Evolutionary conservation across 345 rosid species (phyloP), one percentile per base, ranked within the genome.

Genomic region (Aquilaria malaccensis): DNA sequence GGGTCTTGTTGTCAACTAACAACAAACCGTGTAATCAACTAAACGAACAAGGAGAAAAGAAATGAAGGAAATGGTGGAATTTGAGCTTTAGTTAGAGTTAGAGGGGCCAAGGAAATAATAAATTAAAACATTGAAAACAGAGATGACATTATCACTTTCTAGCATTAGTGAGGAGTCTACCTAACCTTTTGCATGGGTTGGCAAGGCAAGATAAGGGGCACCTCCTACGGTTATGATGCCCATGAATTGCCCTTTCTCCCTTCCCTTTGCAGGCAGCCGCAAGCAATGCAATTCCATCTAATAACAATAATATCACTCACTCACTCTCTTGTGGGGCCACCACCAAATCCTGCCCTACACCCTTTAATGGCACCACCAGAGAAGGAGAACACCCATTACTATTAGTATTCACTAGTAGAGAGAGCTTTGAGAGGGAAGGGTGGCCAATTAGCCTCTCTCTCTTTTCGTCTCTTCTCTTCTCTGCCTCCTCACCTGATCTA

Each of bases 211-310:
- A 7, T 67, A 71, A 45, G 67, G 64, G 61, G 71, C 73, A 62
- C 70, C 80, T 59, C 74, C 60, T 55, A 10, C 49, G 69, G 43
- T 55, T 72, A 72, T 72, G 74, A 58, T 69, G 72, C 68, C 63
- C 82, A 66, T 69, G 58, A 74, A 63, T 77, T 30, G 14, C 52
- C 56, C 9, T 47, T 3, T 3, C 45, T 30, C 15, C 14, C 9
- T 59, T 56, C 49, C 55, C 7, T 2, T 4, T 37, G 43, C 7
- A 22, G 22, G 43, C 7, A 37, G 7, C 7, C 7, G 43, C 43
- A 37, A 5, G 7, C 7, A 37, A 37, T 37, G 7, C 43, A 0
- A 37, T 37, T 22, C 22, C 22, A 22, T 22, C 22, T 37, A 37
- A 30, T 30, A 53, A 53, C 51, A 51, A 30, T 58, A 52, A 30